A percentile compares a stretch with the other conserved stretches of the same genome.
phyloP scores from a whole-genome alignment of 2,329 filamentous ascomycete genomes.

The Aspergillus versicolor region DNA sequence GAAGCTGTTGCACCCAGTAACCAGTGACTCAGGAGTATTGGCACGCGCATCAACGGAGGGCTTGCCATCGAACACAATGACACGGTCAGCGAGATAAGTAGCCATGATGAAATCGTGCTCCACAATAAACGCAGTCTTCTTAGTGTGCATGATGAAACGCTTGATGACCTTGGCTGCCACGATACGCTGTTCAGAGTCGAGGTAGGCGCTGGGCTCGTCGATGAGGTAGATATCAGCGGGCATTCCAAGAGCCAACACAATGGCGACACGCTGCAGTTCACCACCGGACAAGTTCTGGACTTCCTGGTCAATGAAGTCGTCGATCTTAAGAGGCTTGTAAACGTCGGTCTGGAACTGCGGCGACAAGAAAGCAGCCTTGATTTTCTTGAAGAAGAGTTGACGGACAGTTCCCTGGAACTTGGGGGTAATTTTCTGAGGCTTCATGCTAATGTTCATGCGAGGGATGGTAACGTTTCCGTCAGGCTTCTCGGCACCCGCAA shows the following conservation, averaged over 20 bases:
- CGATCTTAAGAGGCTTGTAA: conserved; percentile 97
- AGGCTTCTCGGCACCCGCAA: conserved; percentile 90
- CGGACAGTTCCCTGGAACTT: conserved; percentile 97
- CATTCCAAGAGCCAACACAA: conserved; percentile 91
- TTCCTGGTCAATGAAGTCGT: conserved; percentile 99
- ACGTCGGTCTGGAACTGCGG: conserved; percentile 99
- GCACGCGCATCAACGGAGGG: conserved; percentile 86
- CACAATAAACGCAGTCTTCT: conserved; percentile 98
- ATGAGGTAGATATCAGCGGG: conserved; percentile 98
- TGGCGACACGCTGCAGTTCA: conserved; percentile 98
- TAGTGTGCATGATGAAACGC: conserved; percentile 99
- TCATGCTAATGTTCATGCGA: conserved; percentile 97
- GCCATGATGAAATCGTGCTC: conserved; percentile 99
- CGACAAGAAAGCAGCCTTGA: conserved; percentile 92
- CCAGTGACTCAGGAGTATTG: conserved; percentile 84
- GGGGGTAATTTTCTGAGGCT: conserved; percentile 98
- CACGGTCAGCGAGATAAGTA: conserved; percentile 79
- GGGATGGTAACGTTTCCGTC: conserved; percentile 77
- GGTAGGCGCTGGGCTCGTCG: conserved; percentile 94
- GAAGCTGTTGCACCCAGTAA: conserved; percentile 96
- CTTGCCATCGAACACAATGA: conserved; percentile 97
- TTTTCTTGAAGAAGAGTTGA: conserved; percentile 99
- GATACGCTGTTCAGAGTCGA: conserved; percentile 99
- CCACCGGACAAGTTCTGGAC: conserved; percentile 98
- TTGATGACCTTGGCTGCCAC: conserved; percentile 97